Conservation (phyloP, 2,329 filamentous ascomycete species). For the Xylaria sp. region DNA sequence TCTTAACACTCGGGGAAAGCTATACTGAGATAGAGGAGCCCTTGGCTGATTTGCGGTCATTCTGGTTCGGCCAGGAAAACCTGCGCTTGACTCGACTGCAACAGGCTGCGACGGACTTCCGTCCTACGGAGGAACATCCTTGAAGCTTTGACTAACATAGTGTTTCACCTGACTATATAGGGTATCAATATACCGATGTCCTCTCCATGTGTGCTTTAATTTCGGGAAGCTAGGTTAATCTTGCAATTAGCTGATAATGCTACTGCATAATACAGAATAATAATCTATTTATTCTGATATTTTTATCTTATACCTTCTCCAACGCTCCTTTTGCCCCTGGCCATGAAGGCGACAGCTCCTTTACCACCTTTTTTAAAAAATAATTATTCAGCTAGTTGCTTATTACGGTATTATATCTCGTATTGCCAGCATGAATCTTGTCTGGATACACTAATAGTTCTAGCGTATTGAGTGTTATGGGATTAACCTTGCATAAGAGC, state of each 20-base stretch:
- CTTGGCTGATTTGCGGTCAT: conserved; percentile 37
- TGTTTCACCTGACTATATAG: background rate
- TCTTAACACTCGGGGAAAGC: conserved; percentile 51
- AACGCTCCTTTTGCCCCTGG: too few species aligned
- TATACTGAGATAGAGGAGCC: conserved; percentile 53
- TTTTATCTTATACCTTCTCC: too few species aligned
- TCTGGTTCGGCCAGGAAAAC: conserved; percentile 52
- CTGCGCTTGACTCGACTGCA: conserved; percentile 45
- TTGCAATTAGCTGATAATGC: too few species aligned
- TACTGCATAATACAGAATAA: too few species aligned
- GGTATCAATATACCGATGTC: background rate
- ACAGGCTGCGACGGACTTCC: conserved; percentile 40
- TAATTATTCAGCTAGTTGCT: too few species aligned
- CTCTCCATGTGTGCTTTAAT: background rate
- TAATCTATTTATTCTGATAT: too few species aligned
- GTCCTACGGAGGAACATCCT: background rate
- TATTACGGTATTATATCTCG: too few species aligned
- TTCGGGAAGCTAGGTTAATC: too few species aligned
- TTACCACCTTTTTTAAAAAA: too few species aligned
- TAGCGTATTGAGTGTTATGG: background rate
- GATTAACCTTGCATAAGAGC: background rate
- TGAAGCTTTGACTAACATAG: background rate
- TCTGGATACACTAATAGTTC: background rate
- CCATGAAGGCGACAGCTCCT: too few species aligned
- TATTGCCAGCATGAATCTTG: background rate